Evolutionary conservation across 768 basidiomycete genomes (phyloP), one percentile per base, ranked within the genome.

Genomic region (Suillus spraguei): DNA sequence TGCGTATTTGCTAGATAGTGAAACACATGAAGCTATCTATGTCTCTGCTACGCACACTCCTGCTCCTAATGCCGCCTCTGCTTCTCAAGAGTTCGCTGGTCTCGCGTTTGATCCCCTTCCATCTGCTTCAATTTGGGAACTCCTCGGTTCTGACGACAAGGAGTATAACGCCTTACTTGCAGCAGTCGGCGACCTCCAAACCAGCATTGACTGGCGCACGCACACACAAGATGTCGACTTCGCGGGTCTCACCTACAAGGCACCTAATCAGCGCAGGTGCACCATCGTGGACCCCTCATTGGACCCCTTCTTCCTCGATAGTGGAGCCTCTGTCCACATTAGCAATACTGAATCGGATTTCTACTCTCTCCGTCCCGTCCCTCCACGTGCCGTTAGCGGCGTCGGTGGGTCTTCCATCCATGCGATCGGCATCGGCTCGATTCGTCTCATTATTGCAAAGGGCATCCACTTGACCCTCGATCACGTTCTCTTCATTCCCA

Each of bases 271-370:
- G 20, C 17, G 13, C 8, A 0, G 4, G 9, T 2, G 20, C 28
- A 60, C 59, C 16, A 33, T 58, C 38, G 1, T 8, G 24, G 5
- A 36, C 16, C 33, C 69, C 68, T 58, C 56, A 2, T 2, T 58
- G 5, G 20, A 14, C 33, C 69, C 68, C 0, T 67, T 76, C 63
- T 68, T 71, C 72, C 60, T 74, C 8, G 68, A 77, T 53, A 68
- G 71, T 2, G 74, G 76, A 0, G 72, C 75, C 0, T 66, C 69
- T 1, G 28, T 68, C 0, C 72, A 74, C 42, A 64, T 77, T 28
- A 71, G 72, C 2, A 71, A 66, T 5, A 61, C 69, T 13, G 56
- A 47, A 0, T 47, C 65, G 9, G 72, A 78, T 60, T 77, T 78
- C 65, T 22, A 60, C 10, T 46, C 50, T 0, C 67, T 77, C 1